Evolutionary conservation across 345 rosid species (phyloP).

Genomic region (Dovyalis caffra): DNA sequence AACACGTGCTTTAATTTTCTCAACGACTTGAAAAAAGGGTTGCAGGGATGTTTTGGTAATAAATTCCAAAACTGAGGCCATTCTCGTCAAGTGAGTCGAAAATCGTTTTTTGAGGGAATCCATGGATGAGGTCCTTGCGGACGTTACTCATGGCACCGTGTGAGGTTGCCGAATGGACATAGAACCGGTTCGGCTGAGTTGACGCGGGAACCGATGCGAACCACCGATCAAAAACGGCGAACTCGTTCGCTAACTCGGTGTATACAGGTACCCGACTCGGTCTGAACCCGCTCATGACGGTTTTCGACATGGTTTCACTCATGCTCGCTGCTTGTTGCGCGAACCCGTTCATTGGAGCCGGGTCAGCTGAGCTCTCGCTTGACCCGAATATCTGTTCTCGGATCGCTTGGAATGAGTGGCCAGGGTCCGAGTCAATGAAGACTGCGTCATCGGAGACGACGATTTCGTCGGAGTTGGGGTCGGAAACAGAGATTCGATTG

Average conservation of each 20-base stretch:
- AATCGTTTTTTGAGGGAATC: conserved; percentile 90
- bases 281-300: conserved; percentile 86
- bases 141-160: conserved; percentile 90
- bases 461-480: conserved; percentile 50
- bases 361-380: conserved; percentile 39
- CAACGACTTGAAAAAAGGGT: conserved; percentile 70
- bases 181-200: conserved; percentile 97
- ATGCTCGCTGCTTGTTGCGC: conserved; percentile 80
- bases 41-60: conserved; percentile 96
- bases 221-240: conserved; percentile 93
- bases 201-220: conserved; percentile 98
- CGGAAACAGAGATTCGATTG: conserved; percentile 54
- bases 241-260: conserved; percentile 78
- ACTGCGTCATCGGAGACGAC: conserved; percentile 74
- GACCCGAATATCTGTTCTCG: conserved; percentile 97
- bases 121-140: conserved; percentile 73
- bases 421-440: conserved; percentile 93
- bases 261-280: conserved; percentile 68
- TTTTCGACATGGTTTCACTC: conserved; percentile 56
- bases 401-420: conserved; percentile 96
- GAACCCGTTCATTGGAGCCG: conserved; percentile 85
- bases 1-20: conserved; percentile 63
- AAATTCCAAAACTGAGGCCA: conserved; percentile 77
- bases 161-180: conserved; percentile 96
- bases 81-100: conserved; percentile 90